These are phyloP conservation scores for Salix caprea DNA, from an alignment of 345 rosid species.

Conservation along the genomic window DNA sequence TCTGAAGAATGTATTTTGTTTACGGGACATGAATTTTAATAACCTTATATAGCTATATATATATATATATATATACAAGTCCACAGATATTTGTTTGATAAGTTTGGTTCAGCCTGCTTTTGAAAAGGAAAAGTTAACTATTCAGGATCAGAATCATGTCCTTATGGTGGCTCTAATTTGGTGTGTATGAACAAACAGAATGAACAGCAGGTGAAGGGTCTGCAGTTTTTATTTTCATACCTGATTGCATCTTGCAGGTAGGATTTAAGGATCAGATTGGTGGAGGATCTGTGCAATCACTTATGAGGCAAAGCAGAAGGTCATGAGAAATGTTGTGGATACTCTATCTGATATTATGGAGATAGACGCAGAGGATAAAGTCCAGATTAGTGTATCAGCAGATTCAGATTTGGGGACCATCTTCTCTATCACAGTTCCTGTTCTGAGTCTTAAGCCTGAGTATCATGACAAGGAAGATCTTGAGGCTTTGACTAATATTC, in stretches of 20 bases:
- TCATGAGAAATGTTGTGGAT: constrained; percentile 69
- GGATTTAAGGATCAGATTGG: background rate
- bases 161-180: background rate
- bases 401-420: constrained; percentile 86
- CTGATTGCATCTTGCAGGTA: background rate
- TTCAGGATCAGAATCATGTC: background rate
- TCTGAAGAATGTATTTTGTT: too few species aligned
- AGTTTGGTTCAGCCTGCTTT: too few species aligned
- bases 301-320: constrained; percentile 82
- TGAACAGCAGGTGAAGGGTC: background rate
- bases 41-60: too few species aligned
- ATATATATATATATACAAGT: too few species aligned
- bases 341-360: constrained; percentile 83
- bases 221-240: background rate
- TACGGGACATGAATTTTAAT: too few species aligned
- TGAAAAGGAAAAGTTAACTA: background rate
- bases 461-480: constrained; percentile 59
- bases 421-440: constrained; percentile 88
- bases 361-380: constrained; percentile 92
- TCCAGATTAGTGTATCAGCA: constrained; percentile 78
- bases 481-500: constrained; percentile 63
- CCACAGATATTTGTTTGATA: too few species aligned
- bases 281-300: constrained; percentile 52
- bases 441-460: constrained; percentile 77
- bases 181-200: background rate